These are phyloP conservation scores for Volvox reticuliferus DNA, from an alignment of 139 green algal species.

Conservation along the genomic window DNA sequence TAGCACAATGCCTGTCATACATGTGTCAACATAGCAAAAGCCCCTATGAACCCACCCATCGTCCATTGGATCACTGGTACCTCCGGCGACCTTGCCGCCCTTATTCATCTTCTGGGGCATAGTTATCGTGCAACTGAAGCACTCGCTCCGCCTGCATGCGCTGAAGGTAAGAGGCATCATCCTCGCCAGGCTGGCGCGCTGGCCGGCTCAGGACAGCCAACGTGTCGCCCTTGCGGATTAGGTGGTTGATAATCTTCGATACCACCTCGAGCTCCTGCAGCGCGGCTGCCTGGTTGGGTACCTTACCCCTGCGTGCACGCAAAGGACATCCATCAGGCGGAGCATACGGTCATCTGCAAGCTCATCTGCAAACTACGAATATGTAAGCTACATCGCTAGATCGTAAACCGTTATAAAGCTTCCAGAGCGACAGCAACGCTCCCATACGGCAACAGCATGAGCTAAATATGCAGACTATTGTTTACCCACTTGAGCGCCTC, in stretches of 20 bases:
- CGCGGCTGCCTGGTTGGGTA: constrained; percentile 58
- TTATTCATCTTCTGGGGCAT: constrained; percentile 59
- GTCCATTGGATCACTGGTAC: too few species aligned
- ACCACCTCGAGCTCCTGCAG: constrained; percentile 60
- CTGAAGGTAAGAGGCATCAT: constrained; percentile 60
- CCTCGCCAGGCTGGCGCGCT: constrained; percentile 67
- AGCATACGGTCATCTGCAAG: too few species aligned
- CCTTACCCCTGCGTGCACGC: constrained; percentile 44
- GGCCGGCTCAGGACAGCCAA: constrained; percentile 78
- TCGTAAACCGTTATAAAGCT: too few species aligned
- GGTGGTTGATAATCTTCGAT: constrained; percentile 81
- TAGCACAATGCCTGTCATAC: too few species aligned
- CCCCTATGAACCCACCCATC: too few species aligned
- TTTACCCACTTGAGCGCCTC: constrained; percentile 63
- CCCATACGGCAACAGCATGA: neutral
- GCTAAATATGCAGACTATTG: neutral
- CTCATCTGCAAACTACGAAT: too few species aligned
- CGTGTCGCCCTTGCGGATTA: constrained; percentile 78
- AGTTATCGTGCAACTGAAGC: constrained; percentile 88
- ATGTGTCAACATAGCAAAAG: too few species aligned
- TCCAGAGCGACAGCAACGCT: too few species aligned
- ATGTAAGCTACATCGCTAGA: too few species aligned
- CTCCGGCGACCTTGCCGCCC: neutral
- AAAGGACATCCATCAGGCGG: neutral
- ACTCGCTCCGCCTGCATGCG: constrained; percentile 78